Conservation (phyloP, 257 asterid genomes). For the Linaria vulgaris region DNA sequence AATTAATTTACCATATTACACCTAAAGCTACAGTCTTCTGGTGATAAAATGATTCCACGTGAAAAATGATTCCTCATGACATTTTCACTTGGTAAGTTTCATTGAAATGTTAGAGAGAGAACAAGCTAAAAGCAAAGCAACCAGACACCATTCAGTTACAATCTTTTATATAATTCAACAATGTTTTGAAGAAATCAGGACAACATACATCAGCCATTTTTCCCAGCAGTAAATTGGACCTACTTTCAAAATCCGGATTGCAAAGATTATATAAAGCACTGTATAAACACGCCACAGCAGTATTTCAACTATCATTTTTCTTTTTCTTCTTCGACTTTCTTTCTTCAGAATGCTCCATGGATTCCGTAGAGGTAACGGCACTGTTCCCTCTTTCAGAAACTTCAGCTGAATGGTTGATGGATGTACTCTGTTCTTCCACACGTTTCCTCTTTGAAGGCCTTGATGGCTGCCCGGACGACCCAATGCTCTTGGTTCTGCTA, state of each 20-base stretch:
- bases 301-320: slow-evolving; percentile 28
- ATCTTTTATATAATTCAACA: background rate
- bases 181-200: background rate
- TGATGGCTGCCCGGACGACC: slow-evolving; percentile 30
- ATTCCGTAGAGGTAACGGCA: slow-evolving; percentile 46
- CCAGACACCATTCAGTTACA: background rate
- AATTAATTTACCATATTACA: no score
- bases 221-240: background rate
- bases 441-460: slow-evolving; percentile 48
- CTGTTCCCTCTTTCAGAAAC: slow-evolving; percentile 52
- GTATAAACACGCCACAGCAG: background rate
- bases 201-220: background rate
- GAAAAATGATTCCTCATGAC: no score
- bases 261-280: no score
- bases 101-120: no score
- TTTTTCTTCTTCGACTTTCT: slow-evolving; percentile 51
- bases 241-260: background rate
- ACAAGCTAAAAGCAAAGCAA: no score
- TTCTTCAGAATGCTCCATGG: slow-evolving; percentile 45
- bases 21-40: no score
- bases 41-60: no score
- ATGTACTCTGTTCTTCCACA: slow-evolving; percentile 30
- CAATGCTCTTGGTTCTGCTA: slow-evolving; percentile 39
- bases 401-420: slow-evolving; percentile 36
- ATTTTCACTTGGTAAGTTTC: no score